Conservation (phyloP, 1,139 yeast genomes). For the Suhomyces kunorum region DNA sequence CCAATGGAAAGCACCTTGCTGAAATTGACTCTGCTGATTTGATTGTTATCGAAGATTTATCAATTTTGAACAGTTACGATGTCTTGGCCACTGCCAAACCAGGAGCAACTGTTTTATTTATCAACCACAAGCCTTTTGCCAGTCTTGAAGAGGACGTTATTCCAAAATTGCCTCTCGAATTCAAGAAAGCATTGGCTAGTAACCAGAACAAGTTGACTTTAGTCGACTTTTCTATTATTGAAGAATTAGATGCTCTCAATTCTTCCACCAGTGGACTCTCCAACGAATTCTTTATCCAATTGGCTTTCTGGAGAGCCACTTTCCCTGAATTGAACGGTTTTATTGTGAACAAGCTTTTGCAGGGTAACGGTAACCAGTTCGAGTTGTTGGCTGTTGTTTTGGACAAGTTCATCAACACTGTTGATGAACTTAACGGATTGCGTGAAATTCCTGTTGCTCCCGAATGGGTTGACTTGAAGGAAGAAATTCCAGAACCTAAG, state of each 20-base stretch:
- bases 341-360: conserved; percentile 75
- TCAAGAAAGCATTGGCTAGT: conserved; percentile 56
- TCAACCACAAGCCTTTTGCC: conserved; percentile 42
- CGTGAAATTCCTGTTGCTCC: conserved; percentile 46
- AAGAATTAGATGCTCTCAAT: conserved; percentile 43
- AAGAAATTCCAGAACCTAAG: conserved; percentile 19
- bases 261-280: conserved; percentile 79
- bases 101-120: conserved; percentile 57
- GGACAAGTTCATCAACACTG: conserved; percentile 61
- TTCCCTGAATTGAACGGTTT: conserved; percentile 65
- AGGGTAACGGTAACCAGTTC: conserved; percentile 78
- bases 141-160: conserved; percentile 47
- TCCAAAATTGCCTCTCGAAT: conserved; percentile 50
- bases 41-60: conserved; percentile 60
- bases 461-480: conserved; percentile 43
- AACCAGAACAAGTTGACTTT: conserved; percentile 55
- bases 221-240: conserved; percentile 62
- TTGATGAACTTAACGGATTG: conserved; percentile 49
- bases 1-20: conserved; percentile 22
- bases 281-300: conserved; percentile 70
- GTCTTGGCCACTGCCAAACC: conserved; percentile 60
- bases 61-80: conserved; percentile 57
- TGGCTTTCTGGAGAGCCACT: conserved; percentile 76
- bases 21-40: conserved; percentile 61
- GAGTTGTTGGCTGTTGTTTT: conserved; percentile 83